These are phyloP conservation scores for Plasmodium malariae DNA, from an alignment of 169 alveolate genomes.

Conservation along the genomic window DNA sequence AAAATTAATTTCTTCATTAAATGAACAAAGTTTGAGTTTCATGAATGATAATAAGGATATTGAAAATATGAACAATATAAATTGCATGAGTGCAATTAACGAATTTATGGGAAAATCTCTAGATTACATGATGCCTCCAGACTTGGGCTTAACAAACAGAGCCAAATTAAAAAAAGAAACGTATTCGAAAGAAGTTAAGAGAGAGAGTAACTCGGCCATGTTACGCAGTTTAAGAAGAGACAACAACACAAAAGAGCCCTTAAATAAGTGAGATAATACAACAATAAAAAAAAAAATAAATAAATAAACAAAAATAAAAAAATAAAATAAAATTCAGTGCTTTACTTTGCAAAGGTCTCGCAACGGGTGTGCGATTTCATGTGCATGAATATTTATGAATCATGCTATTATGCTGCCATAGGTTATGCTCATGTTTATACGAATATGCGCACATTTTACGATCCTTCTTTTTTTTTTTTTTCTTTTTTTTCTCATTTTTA, in stretches of 20 bases:
- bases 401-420: too few species aligned
- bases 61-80: neutral
- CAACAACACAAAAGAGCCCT: slow-evolving; percentile 22
- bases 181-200: neutral
- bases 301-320: too few species aligned
- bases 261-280: slow-evolving; percentile 27
- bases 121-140: slow-evolving; percentile 65
- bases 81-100: neutral
- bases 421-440: too few species aligned
- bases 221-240: slow-evolving; percentile 26
- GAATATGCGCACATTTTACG: neutral
- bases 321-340: too few species aligned
- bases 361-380: too few species aligned
- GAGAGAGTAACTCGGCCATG: slow-evolving; percentile 21
- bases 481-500: neutral
- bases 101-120: slow-evolving; percentile 9
- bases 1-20: slow-evolving; percentile 10
- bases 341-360: too few species aligned
- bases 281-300: too few species aligned
- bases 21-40: neutral
- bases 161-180: slow-evolving; percentile 22
- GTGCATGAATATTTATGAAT: too few species aligned
- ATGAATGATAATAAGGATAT: neutral
- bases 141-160: slow-evolving; percentile 32
- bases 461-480: neutral